phyloP scores from a whole-genome alignment of 2,329 filamentous ascomycete species.

The Neofusicoccum sp. region DNA sequence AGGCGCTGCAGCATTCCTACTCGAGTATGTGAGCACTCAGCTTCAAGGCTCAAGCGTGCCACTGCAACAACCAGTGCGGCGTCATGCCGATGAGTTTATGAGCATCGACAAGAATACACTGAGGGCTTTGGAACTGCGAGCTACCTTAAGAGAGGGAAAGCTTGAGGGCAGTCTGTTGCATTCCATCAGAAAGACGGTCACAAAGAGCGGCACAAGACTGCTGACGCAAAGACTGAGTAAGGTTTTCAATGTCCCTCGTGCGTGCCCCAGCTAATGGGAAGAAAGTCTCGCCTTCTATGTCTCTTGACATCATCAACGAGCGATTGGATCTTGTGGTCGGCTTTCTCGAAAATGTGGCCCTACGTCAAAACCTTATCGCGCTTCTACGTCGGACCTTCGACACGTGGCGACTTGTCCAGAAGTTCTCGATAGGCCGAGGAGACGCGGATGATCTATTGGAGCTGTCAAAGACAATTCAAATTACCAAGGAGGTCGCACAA shows the following conservation, averaged over 20 bases:
- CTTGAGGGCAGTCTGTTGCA: slow-evolving; percentile 85
- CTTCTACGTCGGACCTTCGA: slow-evolving; percentile 77
- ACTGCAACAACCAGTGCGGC: slow-evolving; percentile 76
- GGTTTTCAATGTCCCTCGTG: slow-evolving; percentile 20
- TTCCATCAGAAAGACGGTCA: slow-evolving; percentile 84
- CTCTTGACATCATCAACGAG: slow-evolving; percentile 70
- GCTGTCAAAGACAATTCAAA: slow-evolving; percentile 75
- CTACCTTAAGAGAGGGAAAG: slow-evolving; percentile 76
- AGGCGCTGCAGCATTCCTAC: slow-evolving; percentile 72
- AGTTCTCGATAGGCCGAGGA: slow-evolving; percentile 89
- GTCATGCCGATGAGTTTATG: slow-evolving; percentile 76
- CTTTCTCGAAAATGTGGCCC: slow-evolving; percentile 64
- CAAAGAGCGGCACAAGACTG: slow-evolving; percentile 83
- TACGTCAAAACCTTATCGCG: slow-evolving; percentile 67
- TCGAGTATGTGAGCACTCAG: slow-evolving; percentile 79
- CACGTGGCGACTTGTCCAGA: slow-evolving; percentile 85
- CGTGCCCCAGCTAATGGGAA: slow-evolving; percentile 21
- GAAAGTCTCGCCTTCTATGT: slow-evolving; percentile 79
- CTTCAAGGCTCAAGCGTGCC: slow-evolving; percentile 76
- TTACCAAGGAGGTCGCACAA: slow-evolving; percentile 64
- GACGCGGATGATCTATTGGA: slow-evolving; percentile 86
- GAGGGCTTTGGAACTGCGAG: slow-evolving; percentile 82
- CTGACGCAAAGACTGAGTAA: slow-evolving; percentile 78
- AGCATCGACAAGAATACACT: slow-evolving; percentile 89
- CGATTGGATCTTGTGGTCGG: slow-evolving; percentile 78